Evolutionary conservation across 176 grass and related monocot species (phyloP), one percentile per base, ranked within the genome.

Genomic region (Canna indica): DNA sequence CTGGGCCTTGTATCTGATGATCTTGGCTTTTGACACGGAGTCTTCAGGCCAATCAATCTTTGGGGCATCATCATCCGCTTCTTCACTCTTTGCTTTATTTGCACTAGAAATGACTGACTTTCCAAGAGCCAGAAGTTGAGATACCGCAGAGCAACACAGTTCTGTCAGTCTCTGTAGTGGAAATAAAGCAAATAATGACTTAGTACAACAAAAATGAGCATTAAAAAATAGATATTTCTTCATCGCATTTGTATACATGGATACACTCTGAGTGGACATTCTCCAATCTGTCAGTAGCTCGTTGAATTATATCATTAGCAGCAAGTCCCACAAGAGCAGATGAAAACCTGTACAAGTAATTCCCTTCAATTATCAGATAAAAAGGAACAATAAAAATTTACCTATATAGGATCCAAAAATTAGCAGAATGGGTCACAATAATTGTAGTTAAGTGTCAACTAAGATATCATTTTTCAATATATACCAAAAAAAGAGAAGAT

Each of bases 21-120:
- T 88, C 64, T 88, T 90, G 78, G 94, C 94, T 90, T 99, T 99
- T 50, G 62, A 75, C 62, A 90, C 66, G 35, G 79, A 73, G 73
- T 99, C 94, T 69, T 86, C 94, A 68, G 94, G 90, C 94, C 94
- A 99, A 20, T 93, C 94, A 38, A 93, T 82, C 69, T 93, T 90
- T 24, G 85, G 7, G 11, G 69, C 41, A 71, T 72, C 80, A 81
- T 82, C 89, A 65, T 70, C 75, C 46, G 48, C 42, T 77, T 89
- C 86, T 77, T 87, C 94, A 52, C 36, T 72, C 26, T 81, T 93
- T 46, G 65, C 63, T 90, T 85, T 88, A 72, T 83, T 85, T 67
- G 86, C 60, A 50, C 69, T 36, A 76, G 84, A 90, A 59, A 99
- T 90, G 60, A 88, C 80, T 3, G 89, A 99, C 64, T 93, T 99